Conservation (phyloP, 2,329 filamentous ascomycete species). For the Aureobasidium melanogenum region DNA sequence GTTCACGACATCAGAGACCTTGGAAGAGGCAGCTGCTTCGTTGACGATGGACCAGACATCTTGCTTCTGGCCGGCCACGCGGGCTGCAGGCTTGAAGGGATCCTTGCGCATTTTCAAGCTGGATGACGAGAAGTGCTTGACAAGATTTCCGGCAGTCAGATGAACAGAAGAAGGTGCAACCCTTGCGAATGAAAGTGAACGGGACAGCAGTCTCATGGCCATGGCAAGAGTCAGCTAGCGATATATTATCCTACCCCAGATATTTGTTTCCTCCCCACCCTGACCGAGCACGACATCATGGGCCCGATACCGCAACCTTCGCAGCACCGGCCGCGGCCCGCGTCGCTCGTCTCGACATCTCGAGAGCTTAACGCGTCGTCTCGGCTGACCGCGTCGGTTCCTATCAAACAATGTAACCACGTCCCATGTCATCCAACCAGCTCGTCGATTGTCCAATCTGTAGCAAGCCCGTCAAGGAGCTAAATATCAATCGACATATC, state of each 20-base stretch:
- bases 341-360: not conserved
- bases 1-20: constrained; percentile 57
- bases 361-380: constrained; percentile 1
- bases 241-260: constrained; percentile 3
- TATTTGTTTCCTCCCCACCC: not conserved
- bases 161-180: not conserved
- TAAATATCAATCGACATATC: constrained; percentile 81
- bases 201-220: not conserved
- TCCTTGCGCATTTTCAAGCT: constrained; percentile 22
- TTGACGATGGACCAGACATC: constrained; percentile 61
- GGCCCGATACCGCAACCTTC: not conserved
- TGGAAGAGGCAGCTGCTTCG: constrained; percentile 55
- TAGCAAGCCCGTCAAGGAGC: constrained; percentile 59
- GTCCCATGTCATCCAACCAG: constrained; percentile 3
- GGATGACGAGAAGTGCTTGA: not conserved
- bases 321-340: not conserved
- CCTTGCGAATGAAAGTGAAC: not conserved
- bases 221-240: not conserved
- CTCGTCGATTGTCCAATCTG: constrained; percentile 77
- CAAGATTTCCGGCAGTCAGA: not conserved
- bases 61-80: constrained; percentile 46
- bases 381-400: not conserved
- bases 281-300: constrained; percentile 4
- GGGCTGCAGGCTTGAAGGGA: constrained; percentile 44
- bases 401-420: not conserved